These are phyloP conservation scores for Trypanosomatidae sp. DNA, from an alignment of 208 protist species.

Conservation along the genomic window DNA sequence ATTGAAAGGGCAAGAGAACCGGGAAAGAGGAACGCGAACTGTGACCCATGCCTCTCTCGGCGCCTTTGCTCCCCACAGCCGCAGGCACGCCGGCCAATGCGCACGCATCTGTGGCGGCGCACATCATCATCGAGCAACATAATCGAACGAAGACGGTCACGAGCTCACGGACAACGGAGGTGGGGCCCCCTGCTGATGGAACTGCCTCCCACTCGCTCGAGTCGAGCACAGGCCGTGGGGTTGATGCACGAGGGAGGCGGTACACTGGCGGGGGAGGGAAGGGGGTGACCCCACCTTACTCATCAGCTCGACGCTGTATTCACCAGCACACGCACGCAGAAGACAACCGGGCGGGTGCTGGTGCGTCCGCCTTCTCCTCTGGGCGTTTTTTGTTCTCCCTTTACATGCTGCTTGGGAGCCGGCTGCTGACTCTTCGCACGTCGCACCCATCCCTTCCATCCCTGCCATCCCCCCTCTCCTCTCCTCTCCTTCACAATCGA, in stretches of 20 bases:
- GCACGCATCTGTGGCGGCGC: background rate
- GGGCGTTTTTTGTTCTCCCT: background rate
- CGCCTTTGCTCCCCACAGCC: background rate
- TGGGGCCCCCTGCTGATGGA: background rate
- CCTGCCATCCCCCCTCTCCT: background rate
- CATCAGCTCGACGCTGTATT: background rate
- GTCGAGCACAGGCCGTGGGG: background rate
- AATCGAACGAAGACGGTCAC: background rate
- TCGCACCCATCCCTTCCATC: background rate
- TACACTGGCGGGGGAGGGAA: background rate
- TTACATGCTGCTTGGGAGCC: background rate
- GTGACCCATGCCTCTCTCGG: background rate
- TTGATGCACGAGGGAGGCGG: background rate
- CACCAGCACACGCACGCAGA: background rate
- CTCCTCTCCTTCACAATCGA: background rate
- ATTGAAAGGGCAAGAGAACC: background rate
- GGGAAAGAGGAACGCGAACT: background rate
- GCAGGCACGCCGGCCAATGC: background rate
- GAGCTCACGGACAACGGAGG: too few species aligned
- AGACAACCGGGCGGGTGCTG: background rate
- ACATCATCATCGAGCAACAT: background rate
- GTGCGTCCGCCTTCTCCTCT: background rate
- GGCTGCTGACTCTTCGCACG: background rate
- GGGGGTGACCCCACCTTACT: background rate
- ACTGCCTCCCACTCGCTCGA: background rate